phyloP scores from a whole-genome alignment of 2,329 filamentous ascomycete species.

The Pestalotiopsis sp. region DNA sequence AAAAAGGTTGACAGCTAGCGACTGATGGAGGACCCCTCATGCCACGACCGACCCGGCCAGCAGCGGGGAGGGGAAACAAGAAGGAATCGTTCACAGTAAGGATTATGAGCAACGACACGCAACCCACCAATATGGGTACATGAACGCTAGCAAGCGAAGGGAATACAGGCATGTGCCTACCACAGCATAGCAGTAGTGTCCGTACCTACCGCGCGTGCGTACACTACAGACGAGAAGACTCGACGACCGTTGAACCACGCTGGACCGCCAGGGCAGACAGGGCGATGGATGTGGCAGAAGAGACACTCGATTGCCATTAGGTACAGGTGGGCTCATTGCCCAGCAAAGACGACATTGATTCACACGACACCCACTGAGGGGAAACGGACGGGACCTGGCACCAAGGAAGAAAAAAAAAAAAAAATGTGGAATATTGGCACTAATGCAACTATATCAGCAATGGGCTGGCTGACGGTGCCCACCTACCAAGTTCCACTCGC shows the following conservation, averaged over 20 bases:
- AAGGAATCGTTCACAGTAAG: not conserved
- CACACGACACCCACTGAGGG: slow-evolving; percentile 1
- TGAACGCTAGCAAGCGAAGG: not conserved
- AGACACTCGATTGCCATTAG: not conserved
- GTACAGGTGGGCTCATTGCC: not conserved
- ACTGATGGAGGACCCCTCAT: not conserved
- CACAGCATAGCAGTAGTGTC: not conserved
- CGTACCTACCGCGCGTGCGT: not conserved
- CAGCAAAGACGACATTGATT: not conserved
- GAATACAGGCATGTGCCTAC: not conserved
- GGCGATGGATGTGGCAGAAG: not conserved
- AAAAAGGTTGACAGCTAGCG: not conserved
- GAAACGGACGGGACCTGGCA: not conserved
- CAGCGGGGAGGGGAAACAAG: not conserved
- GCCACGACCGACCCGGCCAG: not conserved
- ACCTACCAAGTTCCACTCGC: slow-evolving; percentile 8
- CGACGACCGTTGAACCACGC: not conserved
- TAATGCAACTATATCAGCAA: slow-evolving; percentile 16
- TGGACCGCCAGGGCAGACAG: not conserved
- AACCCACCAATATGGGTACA: not conserved
- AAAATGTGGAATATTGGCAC: slow-evolving; percentile 16
- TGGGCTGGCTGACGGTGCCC: slow-evolving; percentile 11
- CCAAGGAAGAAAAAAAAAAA: slow-evolving; percentile 3
- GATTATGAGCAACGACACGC: not conserved
- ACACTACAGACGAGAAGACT: not conserved